Base-by-base conservation (phyloP, 2,329 filamentous ascomycete species). In the Xylariaceae sp. region DNA sequence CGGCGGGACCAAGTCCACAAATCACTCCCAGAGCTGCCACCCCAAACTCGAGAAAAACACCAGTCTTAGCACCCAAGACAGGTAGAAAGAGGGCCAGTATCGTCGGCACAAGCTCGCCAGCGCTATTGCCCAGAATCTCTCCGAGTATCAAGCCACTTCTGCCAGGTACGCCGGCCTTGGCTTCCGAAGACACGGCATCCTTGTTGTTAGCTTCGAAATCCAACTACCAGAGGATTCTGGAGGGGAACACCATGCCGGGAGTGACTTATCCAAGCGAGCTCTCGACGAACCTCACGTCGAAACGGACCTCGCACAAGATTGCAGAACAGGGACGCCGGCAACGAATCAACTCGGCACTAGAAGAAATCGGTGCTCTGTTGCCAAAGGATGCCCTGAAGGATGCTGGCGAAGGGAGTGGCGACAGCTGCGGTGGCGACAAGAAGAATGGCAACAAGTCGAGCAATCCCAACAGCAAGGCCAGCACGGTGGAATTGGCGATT, bases 231-330 rank as follows among this genome's bases (percentile, higher is more conserved):
- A 94, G 95, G 50, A 92, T 98, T 23, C 64, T 98, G 9, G 92
- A 96, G 56, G 92, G 92, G 31, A 96, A 88, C 32, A 80, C 82
- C 36, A 77, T 95, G 1, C 89, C 89, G 0, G 90, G 90, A 10
- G 83, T 95, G 10, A 83, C 83, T 2, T 96, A 95, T 48, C 89
- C 90, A 1, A 87, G 84, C 47, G 85, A 89, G 32, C 70, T 98
- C 26, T 94, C 89, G 5, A 93, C 89, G 15, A 94, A 94, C 45
- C 66, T 98, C 17, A 95, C 89, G 0, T 94, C 88, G 3, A 98
- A 98, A 65, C 82, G 90, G 33, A 96, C 92, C 2, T 94, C 88
- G 27, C 92, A 98, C 65, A 98, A 98, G 61, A 86, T 98, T 45
- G 92, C 92, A 13, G 92, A 98, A 61, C 92, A 98, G 63, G 92